These are phyloP conservation scores for Rhodosporidiobolus sp. DNA, from an alignment of 768 basidiomycete species.

Conservation along the genomic window DNA sequence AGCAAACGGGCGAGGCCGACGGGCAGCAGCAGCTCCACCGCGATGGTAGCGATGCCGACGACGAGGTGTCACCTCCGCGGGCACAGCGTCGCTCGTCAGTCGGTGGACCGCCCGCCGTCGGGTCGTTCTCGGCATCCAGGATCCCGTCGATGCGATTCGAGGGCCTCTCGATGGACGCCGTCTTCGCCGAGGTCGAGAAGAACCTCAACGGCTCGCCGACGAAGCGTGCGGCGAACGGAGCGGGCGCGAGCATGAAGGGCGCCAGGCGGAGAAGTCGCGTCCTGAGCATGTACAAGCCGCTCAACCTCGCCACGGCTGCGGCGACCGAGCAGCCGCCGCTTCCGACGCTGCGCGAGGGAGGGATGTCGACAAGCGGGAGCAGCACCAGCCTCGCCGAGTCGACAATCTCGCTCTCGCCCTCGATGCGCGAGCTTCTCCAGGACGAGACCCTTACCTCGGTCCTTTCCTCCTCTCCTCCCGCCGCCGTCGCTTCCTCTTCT, in stretches of 20 bases:
- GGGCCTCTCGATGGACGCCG: constrained; percentile 40
- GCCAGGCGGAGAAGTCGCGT: constrained; percentile 29
- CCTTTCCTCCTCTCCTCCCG: neutral
- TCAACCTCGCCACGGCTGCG: neutral
- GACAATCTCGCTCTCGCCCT: constrained; percentile 4
- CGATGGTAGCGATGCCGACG: constrained; percentile 25
- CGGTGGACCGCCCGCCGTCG: neutral
- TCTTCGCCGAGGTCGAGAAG: constrained; percentile 41
- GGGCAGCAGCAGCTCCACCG: neutral
- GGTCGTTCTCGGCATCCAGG: neutral
- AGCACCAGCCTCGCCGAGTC: neutral
- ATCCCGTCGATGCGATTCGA: constrained; percentile 41
- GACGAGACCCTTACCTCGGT: neutral
- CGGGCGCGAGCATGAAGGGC: neutral
- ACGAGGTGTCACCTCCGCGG: constrained; percentile 33
- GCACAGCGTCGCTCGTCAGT: neutral
- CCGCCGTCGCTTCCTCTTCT: neutral
- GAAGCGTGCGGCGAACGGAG: neutral
- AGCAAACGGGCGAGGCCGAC: neutral
- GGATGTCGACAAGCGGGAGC: neutral
- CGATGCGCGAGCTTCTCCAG: neutral
- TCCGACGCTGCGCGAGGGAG: neutral
- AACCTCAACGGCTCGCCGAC: constrained; percentile 15
- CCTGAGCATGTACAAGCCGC: constrained; percentile 27
- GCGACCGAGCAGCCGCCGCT: constrained; percentile 11